Base-by-base conservation (phyloP, 2,329 filamentous ascomycete genomes). In the Sporothrix phasma region DNA sequence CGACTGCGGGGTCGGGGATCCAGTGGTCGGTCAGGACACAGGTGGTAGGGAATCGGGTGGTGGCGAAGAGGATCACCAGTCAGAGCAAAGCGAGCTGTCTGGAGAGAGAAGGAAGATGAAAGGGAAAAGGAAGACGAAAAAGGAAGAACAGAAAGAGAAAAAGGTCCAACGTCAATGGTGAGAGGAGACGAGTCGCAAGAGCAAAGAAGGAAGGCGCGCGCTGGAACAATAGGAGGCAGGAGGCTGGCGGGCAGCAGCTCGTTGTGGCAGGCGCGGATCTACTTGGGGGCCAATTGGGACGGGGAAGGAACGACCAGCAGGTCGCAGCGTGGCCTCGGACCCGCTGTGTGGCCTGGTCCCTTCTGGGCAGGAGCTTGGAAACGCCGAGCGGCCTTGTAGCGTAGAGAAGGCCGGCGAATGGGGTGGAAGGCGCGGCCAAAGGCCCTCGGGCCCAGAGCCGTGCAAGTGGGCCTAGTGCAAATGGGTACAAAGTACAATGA, bases 351-450 rank as follows among this genome's bases (percentile, higher is more conserved):
- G 31, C 5, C 31, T 5, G 31, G n/a, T n/a, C n/a, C n/a, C n/a
- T n/a, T n/a, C n/a, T 34, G 31, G 31, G 31, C 31, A 34, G 31
- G n/a, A n/a, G n/a, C n/a, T n/a, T 34, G 31, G 31, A 41, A 60
- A 6, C 24, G 41, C 26, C 24, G 17, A 34, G 39, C 56, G 34
- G 22, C 3, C 11, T 22, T 19, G 26, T 17, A 41, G 53, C 29
- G 53, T 60, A 65, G 63, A 60, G n/a, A 65, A 65, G 64, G n/a
- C 34, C 60, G 19, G 60, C 64, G 64, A 65, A 65, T 51, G 34
- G 60, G 59, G 59, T 65, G 53, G 64, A 65, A 65, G 49, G 51
- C 51, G 51, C 37, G 29, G 43, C 29, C 46, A 37, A 47, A n/a
- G n/a, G n/a, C n/a, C n/a, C n/a, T n/a, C 10, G 10, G 58, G 29